Percentiles rank a stretch among this genome's conserved stretches.
phyloP scores from a whole-genome alignment of 2,329 filamentous ascomycete genomes.

The Talaromyces funiculosus region DNA sequence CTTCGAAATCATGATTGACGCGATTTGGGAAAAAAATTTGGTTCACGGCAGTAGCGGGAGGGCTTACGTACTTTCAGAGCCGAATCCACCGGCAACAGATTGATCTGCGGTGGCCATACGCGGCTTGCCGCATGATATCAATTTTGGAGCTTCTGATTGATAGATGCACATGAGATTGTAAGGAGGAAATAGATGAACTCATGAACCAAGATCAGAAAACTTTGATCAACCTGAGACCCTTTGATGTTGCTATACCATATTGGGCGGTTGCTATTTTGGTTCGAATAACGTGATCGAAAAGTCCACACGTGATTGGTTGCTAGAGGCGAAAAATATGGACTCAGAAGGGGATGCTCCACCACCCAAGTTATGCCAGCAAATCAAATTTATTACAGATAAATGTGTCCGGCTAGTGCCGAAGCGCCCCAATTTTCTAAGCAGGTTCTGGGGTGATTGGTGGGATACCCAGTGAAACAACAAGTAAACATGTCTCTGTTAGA shows the following conservation, averaged over 20 bases:
- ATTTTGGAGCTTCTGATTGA: too few species aligned
- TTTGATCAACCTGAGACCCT: not conserved
- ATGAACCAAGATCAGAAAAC: not conserved
- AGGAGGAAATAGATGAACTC: not conserved
- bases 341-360: not conserved
- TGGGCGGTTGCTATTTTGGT: not conserved
- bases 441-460: not conserved
- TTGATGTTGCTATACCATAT: not conserved
- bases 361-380: not conserved
- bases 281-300: not conserved
- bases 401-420: conserved; percentile 6
- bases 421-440: not conserved
- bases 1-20: not conserved
- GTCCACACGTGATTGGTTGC: not conserved
- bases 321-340: not conserved
- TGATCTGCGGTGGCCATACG: not conserved
- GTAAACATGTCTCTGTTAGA: not conserved
- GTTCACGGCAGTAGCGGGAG: not conserved
- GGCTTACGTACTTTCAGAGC: not conserved
- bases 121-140: not conserved
- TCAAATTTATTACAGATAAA: not conserved
- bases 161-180: not conserved
- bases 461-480: not conserved
- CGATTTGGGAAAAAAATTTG: not conserved
- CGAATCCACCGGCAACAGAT: not conserved